A percentile compares a stretch with the other conserved stretches of the same genome.
Conservation (phyloP, 2,329 filamentous ascomycete species). For the Coniochaeta prunicola region DNA sequence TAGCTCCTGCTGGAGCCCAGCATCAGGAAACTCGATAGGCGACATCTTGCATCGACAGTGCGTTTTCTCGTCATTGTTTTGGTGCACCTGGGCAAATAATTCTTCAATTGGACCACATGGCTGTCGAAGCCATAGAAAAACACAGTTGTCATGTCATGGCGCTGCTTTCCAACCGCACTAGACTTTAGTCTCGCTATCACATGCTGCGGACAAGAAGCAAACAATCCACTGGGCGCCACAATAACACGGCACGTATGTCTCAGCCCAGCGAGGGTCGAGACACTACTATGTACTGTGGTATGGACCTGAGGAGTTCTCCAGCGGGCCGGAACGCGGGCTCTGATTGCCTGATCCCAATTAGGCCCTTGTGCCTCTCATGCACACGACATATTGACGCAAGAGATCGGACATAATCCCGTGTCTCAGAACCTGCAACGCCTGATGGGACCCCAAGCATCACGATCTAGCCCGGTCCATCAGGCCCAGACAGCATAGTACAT, state of each 20-base stretch:
- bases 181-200: neutral
- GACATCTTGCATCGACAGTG: neutral
- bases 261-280: neutral
- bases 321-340: neutral
- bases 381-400: neutral
- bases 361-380: neutral
- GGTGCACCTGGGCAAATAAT: too few species aligned
- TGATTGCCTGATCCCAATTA: neutral
- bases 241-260: neutral
- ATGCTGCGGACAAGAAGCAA: neutral
- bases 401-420: neutral
- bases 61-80: neutral
- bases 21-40: neutral
- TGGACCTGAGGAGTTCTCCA: neutral
- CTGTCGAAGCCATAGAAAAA: neutral
- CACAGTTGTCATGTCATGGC: neutral
- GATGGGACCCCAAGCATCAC: neutral
- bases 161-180: too few species aligned
- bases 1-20: neutral
- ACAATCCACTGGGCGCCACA: neutral
- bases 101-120: neutral
- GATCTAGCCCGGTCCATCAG: neutral
- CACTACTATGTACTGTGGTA: too few species aligned
- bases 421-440: neutral
- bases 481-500: neutral